Evolutionary conservation across 1,284 basidiomycete genomes (phyloP), one percentile per base, ranked within the genome.

Genomic region (Apiotrichum montevideense): DNA sequence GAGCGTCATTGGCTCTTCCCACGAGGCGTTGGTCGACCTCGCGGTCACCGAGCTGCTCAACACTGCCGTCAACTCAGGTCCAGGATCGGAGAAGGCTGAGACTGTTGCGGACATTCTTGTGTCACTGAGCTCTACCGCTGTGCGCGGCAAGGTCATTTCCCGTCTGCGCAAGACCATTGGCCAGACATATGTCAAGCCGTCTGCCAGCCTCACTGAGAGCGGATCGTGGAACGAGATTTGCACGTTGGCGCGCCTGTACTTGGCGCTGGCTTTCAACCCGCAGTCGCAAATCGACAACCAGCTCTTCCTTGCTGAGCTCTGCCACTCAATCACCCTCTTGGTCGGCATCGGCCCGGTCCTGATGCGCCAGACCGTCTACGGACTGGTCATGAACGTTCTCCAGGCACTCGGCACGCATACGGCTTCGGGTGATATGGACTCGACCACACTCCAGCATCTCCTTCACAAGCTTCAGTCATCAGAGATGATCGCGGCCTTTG

Each of bases 181-280:
- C 46, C 88, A 82, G 78, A 83, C 87, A 2, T 85, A 86, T 48
- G 79, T 83, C 46, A 83, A 83, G 65, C 79, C 84, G 1, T 83
- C 84, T 3, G 78, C 75, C 52, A 80, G 81, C 10, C 80, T 93
- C 3, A 79, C 81, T 2, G 85, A 89, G 46, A 88, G 88, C 71
- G 75, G 82, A 1, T 84, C 86, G 58, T 94, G 90, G 88, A 84
- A 82, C 59, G 90, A 94, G 70, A 87, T 94, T 10, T 85, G 87
- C 3, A 86, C 86, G 1, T 78, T 93, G 37, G 80, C 87, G 39
- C 84, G 89, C 13, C 81, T 94, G 39, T 80, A 83, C 46, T 80
- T 88, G 14, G 81, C 86, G 7, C 83, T 88, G 15, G 83, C 85
- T 44, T 86, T 88, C 65, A 83, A 85, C 51, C 81, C 83, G 0